Conservation (phyloP, 139 green algal species). For the Chlamydomonas applanata region DNA sequence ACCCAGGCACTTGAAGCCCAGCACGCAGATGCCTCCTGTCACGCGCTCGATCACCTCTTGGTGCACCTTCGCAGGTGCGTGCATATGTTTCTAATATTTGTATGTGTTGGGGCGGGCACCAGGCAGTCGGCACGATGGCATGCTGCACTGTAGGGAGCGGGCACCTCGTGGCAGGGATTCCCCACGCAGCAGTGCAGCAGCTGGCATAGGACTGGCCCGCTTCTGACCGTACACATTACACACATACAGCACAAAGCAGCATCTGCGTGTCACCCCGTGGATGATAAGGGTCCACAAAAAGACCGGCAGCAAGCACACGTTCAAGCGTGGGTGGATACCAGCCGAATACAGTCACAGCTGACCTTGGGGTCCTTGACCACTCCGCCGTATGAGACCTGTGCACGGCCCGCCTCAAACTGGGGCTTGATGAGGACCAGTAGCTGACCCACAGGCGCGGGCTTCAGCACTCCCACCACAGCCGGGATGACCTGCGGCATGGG, state of each 20-base stretch:
- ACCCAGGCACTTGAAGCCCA: constrained; percentile 60
- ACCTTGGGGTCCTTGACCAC: constrained; percentile 76
- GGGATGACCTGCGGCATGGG: not conserved
- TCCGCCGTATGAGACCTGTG: constrained; percentile 72
- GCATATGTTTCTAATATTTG: no score
- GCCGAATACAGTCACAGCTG: no score
- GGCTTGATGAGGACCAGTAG: constrained; percentile 95
- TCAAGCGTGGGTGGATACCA: no score
- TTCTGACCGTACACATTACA: no score
- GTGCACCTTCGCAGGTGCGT: constrained; percentile 55
- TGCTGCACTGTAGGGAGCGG: no score
- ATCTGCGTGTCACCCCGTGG: no score
- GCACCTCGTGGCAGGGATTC: no score
- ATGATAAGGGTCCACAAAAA: not conserved
- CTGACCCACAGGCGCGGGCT: constrained; percentile 30
- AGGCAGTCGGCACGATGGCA: no score
- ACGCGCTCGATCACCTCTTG: constrained; percentile 53
- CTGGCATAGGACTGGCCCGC: no score
- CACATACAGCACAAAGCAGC: no score
- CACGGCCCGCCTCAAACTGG: constrained; percentile 92
- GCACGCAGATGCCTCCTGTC: constrained; percentile 44
- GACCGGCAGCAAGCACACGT: not conserved
- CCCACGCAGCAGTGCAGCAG: no score
- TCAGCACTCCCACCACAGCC: constrained; percentile 11
- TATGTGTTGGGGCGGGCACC: no score